phyloP scores from a whole-genome alignment of 768 basidiomycete genomes.

The Gloeostereum incarnatum region DNA sequence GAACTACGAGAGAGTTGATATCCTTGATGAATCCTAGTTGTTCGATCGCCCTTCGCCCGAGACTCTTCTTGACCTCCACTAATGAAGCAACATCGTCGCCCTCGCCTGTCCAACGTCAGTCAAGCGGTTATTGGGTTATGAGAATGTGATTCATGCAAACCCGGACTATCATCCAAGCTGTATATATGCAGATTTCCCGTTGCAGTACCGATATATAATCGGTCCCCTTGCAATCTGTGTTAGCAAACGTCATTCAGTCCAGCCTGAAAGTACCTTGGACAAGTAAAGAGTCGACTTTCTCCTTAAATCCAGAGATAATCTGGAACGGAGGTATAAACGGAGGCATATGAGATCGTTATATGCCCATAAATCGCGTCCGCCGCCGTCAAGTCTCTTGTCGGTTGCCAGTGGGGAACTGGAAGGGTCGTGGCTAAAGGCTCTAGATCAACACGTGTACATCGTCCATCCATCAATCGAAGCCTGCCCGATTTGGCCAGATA shows the following conservation, averaged over 20 bases:
- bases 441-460: too few species aligned
- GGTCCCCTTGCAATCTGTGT: slow-evolving; percentile 32
- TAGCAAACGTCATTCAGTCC: neutral
- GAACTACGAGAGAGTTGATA: slow-evolving; percentile 74
- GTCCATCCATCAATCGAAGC: too few species aligned
- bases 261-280: slow-evolving; percentile 25
- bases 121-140: neutral
- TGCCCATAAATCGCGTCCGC: too few species aligned
- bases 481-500: too few species aligned
- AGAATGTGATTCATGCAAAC: slow-evolving; percentile 20
- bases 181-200: slow-evolving; percentile 49
- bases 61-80: slow-evolving; percentile 56
- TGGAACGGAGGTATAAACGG: slow-evolving; percentile 25
- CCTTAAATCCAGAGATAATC: slow-evolving; percentile 34
- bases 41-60: slow-evolving; percentile 70
- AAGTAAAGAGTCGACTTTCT: slow-evolving; percentile 34
- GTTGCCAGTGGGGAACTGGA: too few species aligned
- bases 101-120: slow-evolving; percentile 15
- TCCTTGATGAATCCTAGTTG: slow-evolving; percentile 82
- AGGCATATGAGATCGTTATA: too few species aligned
- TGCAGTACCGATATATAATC: slow-evolving; percentile 55
- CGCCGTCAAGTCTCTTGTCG: too few species aligned
- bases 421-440: too few species aligned
- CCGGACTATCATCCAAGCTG: slow-evolving; percentile 24
- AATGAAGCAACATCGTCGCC: slow-evolving; percentile 25